A percentile compares a stretch with the other conserved stretches of the same genome.
Evolutionary conservation across 2,329 filamentous ascomycete genomes (phyloP).

Genomic region (Cercospora brassicicola): DNA sequence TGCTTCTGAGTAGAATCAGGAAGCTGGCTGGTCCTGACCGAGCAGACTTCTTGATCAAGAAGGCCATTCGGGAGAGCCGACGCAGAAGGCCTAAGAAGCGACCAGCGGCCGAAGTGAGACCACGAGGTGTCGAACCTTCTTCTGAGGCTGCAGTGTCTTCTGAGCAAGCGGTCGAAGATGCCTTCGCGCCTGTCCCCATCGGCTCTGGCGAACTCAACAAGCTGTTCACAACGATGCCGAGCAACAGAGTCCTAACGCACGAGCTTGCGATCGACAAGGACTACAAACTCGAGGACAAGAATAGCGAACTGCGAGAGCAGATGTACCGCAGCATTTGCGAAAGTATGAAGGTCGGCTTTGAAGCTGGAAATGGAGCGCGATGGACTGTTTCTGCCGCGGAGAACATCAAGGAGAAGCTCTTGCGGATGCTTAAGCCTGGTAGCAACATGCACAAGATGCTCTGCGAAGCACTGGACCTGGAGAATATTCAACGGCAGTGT

Average conservation of each 20-base stretch:
- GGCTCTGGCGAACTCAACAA: constrained; percentile 49
- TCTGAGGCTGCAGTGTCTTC: constrained; percentile 21
- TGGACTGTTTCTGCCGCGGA: constrained; percentile 71
- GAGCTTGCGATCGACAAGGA: constrained; percentile 78
- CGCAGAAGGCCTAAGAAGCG: constrained; percentile 65
- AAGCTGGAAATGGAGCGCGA: constrained; percentile 63
- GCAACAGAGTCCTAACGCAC: constrained; percentile 74
- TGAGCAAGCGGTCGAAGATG: constrained; percentile 26
- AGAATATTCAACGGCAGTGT: constrained; percentile 69
- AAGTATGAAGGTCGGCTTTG: constrained; percentile 62
- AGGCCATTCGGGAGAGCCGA: constrained; percentile 71
- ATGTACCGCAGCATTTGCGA: constrained; percentile 60
- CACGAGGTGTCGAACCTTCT: constrained; percentile 55
- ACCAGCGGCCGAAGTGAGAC: constrained; percentile 67
- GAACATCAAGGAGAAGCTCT: constrained; percentile 69
- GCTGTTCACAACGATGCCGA: constrained; percentile 63
- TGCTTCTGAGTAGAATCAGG: constrained; percentile 76
- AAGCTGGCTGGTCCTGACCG: constrained; percentile 70
- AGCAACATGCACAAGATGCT: constrained; percentile 75
- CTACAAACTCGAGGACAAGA: constrained; percentile 65
- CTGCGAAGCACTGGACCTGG: constrained; percentile 71
- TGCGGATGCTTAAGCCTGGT: constrained; percentile 68
- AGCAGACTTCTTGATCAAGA: constrained; percentile 71
- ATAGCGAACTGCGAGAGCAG: constrained; percentile 60
- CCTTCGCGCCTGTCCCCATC: constrained; percentile 22